Evolutionary conservation across 441 rosid genomes (phyloP).

Genomic region (Erodium moschatum): DNA sequence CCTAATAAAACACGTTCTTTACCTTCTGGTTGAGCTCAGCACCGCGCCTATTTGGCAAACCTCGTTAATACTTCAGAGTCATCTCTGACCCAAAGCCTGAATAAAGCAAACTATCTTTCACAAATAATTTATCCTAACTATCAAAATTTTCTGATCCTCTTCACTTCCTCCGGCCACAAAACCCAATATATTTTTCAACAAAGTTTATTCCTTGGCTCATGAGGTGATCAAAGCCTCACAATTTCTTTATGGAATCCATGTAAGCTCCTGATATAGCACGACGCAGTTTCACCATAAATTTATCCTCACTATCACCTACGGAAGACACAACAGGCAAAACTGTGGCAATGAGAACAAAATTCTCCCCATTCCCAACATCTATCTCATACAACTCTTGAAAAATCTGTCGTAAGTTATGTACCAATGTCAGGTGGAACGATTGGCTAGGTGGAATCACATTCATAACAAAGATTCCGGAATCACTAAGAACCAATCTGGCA

Average conservation of each 20-base stretch:
- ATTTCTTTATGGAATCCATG: conserved; percentile 42
- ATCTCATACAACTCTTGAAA: conserved; percentile 65
- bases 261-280: conserved; percentile 31
- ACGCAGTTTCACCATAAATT: conserved; percentile 30
- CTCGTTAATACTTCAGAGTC: background rate
- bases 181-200: background rate
- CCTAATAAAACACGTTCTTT: background rate
- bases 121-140: background rate
- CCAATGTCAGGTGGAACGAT: conserved; percentile 33
- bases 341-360: conserved; percentile 56
- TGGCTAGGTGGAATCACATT: conserved; percentile 55
- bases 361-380: conserved; percentile 59
- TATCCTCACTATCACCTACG: conserved; percentile 19
- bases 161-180: background rate
- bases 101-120: background rate
- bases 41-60: background rate
- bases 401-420: conserved; percentile 29
- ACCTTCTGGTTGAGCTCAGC: background rate
- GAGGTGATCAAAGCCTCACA: conserved; percentile 20
- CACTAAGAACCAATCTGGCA: conserved; percentile 40
- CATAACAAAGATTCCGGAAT: conserved; percentile 48
- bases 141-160: background rate
- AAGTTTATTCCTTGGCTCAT: background rate
- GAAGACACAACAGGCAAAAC: conserved; percentile 15
- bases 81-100: background rate